A percentile compares a stretch with the other conserved stretches of the same genome.
phyloP scores from a whole-genome alignment of 2,329 filamentous ascomycete genomes.

The Fusarium sp. region DNA sequence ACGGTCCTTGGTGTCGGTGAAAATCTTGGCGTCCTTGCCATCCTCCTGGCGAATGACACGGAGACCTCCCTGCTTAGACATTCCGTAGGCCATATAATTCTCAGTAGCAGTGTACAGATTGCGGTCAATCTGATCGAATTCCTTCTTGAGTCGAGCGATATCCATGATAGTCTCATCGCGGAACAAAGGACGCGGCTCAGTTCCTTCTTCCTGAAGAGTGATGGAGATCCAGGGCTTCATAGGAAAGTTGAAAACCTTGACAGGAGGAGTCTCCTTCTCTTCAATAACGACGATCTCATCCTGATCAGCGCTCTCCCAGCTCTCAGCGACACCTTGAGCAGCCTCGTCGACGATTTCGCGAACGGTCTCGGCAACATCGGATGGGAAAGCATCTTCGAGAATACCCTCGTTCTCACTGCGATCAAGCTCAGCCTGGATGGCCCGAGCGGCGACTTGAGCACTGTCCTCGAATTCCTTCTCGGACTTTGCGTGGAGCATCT shows the following conservation, averaged over 20 bases:
- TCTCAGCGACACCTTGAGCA: conserved; percentile 78
- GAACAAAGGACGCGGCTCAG: conserved; percentile 74
- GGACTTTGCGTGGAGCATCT: conserved; percentile 66
- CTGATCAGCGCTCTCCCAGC: conserved; percentile 90
- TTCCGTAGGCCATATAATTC: conserved; percentile 93
- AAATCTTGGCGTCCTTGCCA: conserved; percentile 91
- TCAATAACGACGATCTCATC: conserved; percentile 76
- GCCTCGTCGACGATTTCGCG: conserved; percentile 61
- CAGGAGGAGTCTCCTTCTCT: conserved; percentile 74
- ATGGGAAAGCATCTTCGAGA: conserved; percentile 64
- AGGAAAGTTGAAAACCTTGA: conserved; percentile 94
- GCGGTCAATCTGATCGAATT: conserved; percentile 97
- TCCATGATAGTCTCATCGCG: conserved; percentile 88
- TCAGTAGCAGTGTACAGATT: conserved; percentile 91
- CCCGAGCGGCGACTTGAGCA: conserved; percentile 61
- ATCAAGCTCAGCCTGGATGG: conserved; percentile 68
- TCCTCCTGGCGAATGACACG: conserved; percentile 95
- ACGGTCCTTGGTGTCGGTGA: conserved; percentile 91
- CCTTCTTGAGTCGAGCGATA: conserved; percentile 95
- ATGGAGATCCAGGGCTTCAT: conserved; percentile 97
- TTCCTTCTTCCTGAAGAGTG: conserved; percentile 73
- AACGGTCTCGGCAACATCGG: conserved; percentile 58
- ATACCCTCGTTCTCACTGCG: conserved; percentile 67
- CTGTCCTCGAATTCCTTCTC: conserved; percentile 68
- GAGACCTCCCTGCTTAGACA: conserved; percentile 93